These are phyloP conservation scores for Zygoascus sp. DNA, from an alignment of 1,139 yeast species.

Conservation along the genomic window DNA sequence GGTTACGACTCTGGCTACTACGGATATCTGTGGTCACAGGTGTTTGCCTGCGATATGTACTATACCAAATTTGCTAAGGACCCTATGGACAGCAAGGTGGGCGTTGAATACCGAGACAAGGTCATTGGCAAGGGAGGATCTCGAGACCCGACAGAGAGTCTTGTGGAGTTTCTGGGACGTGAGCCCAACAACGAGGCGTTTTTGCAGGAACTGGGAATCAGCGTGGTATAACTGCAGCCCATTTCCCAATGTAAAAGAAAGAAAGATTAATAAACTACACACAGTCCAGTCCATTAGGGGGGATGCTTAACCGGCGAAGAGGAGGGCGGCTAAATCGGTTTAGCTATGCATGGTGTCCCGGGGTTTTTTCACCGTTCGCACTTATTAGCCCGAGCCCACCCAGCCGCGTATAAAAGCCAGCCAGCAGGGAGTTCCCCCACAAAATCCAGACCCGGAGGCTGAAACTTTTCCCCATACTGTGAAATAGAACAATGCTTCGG, in stretches of 20 bases:
- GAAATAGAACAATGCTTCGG: conserved; percentile 1
- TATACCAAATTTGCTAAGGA: conserved; percentile 63
- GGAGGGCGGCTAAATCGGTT: too few species aligned
- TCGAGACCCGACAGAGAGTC: conserved; percentile 58
- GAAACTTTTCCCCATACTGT: not conserved
- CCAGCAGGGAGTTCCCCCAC: too few species aligned
- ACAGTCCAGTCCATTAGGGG: too few species aligned
- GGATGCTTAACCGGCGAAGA: too few species aligned
- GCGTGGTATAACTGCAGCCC: not conserved
- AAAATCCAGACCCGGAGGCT: too few species aligned
- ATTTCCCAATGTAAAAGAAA: not conserved
- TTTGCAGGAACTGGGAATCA: conserved; percentile 50
- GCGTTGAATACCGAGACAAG: conserved; percentile 63
- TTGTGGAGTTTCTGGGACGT: conserved; percentile 68
- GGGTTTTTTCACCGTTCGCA: not conserved
- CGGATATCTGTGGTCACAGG: conserved; percentile 82
- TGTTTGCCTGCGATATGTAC: conserved; percentile 79
- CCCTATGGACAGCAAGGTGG: conserved; percentile 61
- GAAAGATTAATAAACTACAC: too few species aligned
- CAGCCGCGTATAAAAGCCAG: not conserved
- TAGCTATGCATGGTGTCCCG: too few species aligned
- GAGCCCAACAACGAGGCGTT: conserved; percentile 70
- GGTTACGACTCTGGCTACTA: conserved; percentile 86
- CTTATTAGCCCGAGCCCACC: not conserved
- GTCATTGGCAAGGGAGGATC: conserved; percentile 72